phyloP scores from a whole-genome alignment of 345 rosid genomes.

The Carallia pectinifolia region DNA sequence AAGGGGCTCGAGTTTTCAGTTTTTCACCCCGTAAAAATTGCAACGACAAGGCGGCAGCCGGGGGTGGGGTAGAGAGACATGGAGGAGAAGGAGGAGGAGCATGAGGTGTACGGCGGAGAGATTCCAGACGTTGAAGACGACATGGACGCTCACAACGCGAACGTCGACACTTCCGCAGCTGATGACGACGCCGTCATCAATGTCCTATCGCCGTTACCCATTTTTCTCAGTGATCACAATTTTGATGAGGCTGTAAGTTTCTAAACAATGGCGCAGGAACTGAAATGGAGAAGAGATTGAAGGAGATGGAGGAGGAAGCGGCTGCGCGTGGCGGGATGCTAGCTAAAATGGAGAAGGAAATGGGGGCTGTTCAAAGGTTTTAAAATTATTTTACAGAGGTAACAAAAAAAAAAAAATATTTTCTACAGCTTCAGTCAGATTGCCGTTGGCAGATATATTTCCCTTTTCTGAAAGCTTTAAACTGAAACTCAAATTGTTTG shows the following conservation, averaged over 20 bases:
- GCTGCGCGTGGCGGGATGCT: slow-evolving; percentile 98
- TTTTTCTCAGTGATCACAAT: not conserved
- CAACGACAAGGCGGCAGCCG: not conserved
- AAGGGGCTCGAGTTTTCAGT: too few species aligned
- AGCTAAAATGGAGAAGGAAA: slow-evolving; percentile 92
- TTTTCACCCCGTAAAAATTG: too few species aligned
- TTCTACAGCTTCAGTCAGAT: too few species aligned
- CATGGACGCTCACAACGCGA: slow-evolving; percentile 55
- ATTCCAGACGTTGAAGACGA: slow-evolving; percentile 92
- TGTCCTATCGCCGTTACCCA: slow-evolving; percentile 31
- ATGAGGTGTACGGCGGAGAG: slow-evolving; percentile 96
- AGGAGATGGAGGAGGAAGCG: slow-evolving; percentile 97
- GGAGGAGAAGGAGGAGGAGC: slow-evolving; percentile 88
- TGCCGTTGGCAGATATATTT: too few species aligned
- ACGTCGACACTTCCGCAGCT: slow-evolving; percentile 66
- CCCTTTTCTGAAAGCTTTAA: too few species aligned
- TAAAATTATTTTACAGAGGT: too few species aligned
- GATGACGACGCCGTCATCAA: slow-evolving; percentile 71
- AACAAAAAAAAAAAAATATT: too few species aligned
- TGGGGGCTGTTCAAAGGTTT: slow-evolving; percentile 84
- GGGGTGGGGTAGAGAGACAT: slow-evolving; percentile 8
- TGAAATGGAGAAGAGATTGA: slow-evolving; percentile 92
- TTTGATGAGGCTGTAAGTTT: too few species aligned
- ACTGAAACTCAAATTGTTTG: too few species aligned
- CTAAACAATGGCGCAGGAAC: slow-evolving; percentile 46